Base-by-base conservation (phyloP, 805 yeast species). In the Osmozyma mogii region DNA sequence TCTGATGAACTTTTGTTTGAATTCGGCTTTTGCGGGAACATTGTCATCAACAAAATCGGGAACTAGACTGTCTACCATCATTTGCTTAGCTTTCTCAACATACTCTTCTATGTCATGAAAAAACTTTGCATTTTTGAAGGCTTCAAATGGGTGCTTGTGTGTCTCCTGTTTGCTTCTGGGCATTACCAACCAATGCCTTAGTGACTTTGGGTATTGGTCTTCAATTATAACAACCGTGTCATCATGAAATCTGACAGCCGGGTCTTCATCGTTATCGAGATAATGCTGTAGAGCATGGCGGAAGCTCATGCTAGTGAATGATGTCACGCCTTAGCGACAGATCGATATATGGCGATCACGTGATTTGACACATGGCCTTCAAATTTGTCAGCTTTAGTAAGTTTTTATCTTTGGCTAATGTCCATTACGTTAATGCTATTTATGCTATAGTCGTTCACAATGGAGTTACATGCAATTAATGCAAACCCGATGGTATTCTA, bases 161-260 rank as follows among this genome's bases (percentile, higher is more conserved):
- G 83, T 65, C 12, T 69, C 36, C 9, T 40, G 24, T 0, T 37
- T 36, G 29, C 59, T 55, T 38, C 75, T 56, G 1, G 92, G 87
- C 19, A 83, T 50, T 1, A 84, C 55, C 26, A 83, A 56, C 34
- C 63, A 67, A 50, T 83, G 94, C 21, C 70, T 54, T 4, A 54
- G 35, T 0, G 87, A 58, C 49, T 83, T 83, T 4, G 88, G 84
- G 45, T 58, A 83, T 17, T 46, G 48, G 47, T 83, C 94, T 23
- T 54, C 51, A 9, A 83, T 59, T 3, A 82, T 70, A 3, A 73
- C 68, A 9, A 65, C 76, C 21, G 69, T 53, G 0, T 65, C 68
- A 35, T 81, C 81, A 31, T 54, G 48, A 36, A 50, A 70, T 1
- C 76, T 29, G 1, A 77, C 70, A 3, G 43, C 37, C 2, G 53